phyloP scores from a whole-genome alignment of 2,329 filamentous ascomycete species.

The Pseudogymnoascus sp. region DNA sequence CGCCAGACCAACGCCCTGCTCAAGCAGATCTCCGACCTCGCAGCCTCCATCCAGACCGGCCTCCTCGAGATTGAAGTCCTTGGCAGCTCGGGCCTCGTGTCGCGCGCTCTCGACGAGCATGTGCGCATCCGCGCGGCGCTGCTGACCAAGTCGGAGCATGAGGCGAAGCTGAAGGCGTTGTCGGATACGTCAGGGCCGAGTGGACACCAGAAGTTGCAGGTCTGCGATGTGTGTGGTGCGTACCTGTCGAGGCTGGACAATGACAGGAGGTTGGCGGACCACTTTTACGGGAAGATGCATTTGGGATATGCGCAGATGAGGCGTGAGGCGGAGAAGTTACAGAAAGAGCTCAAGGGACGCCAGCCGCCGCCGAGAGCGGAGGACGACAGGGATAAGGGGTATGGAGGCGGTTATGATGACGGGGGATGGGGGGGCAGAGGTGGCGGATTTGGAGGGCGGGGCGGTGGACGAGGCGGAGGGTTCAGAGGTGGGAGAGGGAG shows the following conservation, averaged over 20 bases:
- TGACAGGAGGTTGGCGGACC: constrained; percentile 84
- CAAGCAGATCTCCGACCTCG: constrained; percentile 75
- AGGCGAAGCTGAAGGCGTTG: constrained; percentile 81
- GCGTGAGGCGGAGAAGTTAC: constrained; percentile 80
- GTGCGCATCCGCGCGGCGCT: constrained; percentile 76
- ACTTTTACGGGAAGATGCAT: constrained; percentile 99
- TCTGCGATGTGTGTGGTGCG: constrained; percentile 96
- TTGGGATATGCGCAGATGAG: constrained; percentile 97
- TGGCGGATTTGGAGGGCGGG: constrained; percentile 31
- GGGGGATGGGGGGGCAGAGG: constrained; percentile 30
- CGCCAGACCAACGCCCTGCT: constrained; percentile 85
- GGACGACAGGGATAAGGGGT: constrained; percentile 40
- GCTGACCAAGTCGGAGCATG: constrained; percentile 71
- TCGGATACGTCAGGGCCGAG: constrained; percentile 87
- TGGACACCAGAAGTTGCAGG: constrained; percentile 95
- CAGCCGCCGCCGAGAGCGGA: constrained; percentile 45
- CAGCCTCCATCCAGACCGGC: constrained; percentile 68
- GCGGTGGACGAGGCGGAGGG: constrained; percentile 26
- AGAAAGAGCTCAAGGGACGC: constrained; percentile 73
- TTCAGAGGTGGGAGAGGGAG: constrained; percentile 18
- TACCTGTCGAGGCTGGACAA: constrained; percentile 91
- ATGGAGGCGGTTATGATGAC: constrained; percentile 45
- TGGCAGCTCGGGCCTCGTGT: constrained; percentile 71
- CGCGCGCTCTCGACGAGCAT: constrained; percentile 76
- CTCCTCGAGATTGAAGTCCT: constrained; percentile 80